Conservation (phyloP, 768 basidiomycete species). For the Asterophora parasitica region DNA sequence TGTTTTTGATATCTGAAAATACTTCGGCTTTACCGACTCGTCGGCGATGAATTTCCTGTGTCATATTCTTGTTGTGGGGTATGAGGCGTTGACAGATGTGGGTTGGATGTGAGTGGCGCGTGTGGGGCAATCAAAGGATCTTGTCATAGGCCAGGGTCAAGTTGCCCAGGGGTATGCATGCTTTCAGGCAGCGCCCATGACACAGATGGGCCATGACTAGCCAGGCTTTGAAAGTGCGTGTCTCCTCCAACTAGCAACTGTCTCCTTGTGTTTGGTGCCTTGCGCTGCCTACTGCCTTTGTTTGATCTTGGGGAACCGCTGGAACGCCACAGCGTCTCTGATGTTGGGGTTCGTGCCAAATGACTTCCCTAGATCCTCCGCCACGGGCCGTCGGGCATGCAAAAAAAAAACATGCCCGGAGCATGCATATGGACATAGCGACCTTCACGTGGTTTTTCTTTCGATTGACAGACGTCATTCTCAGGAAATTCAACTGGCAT, state of each 20-base stretch:
- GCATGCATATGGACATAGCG: not conserved
- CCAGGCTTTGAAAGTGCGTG: not conserved
- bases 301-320: not conserved
- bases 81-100: constrained; percentile 8
- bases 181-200: not conserved
- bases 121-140: not conserved
- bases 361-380: too few species aligned
- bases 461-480: not conserved
- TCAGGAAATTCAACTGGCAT: not conserved
- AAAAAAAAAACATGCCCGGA: not conserved
- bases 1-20: not conserved
- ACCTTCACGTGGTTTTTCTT: constrained; percentile 4
- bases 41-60: not conserved
- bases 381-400: too few species aligned
- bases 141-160: too few species aligned
- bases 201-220: not conserved
- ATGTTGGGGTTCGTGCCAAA: not conserved
- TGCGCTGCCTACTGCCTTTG: not conserved
- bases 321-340: constrained; percentile 2
- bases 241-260: too few species aligned
- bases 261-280: too few species aligned
- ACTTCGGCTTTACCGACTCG: not conserved
- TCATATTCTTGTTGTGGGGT: not conserved
- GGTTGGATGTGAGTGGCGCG: not conserved
- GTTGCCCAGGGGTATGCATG: too few species aligned